A percentile compares a stretch with the other conserved stretches of the same genome.
Evolutionary conservation across 306 rosid genomes (phyloP).

Genomic region (Lupinus albus): DNA sequence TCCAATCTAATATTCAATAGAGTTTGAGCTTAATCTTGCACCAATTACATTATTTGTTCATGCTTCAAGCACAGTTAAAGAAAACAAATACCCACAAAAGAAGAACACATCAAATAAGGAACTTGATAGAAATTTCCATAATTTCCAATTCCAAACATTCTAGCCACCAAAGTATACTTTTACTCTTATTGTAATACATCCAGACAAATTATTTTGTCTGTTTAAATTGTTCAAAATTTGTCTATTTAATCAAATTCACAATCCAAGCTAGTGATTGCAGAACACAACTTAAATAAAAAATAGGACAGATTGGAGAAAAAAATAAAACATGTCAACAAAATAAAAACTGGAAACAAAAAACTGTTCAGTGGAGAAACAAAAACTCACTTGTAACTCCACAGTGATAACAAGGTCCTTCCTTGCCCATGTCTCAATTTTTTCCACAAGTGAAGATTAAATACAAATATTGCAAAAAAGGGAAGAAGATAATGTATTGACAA

Average conservation of each 20-base stretch:
- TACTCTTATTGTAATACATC: constrained; percentile 37
- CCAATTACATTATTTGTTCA: constrained; percentile 38
- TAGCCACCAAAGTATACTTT: constrained; percentile 36
- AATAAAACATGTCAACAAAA: constrained; percentile 29
- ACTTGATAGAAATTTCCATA: constrained; percentile 45
- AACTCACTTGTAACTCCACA: constrained; percentile 99
- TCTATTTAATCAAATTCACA: constrained; percentile 42
- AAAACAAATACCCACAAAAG: constrained; percentile 39
- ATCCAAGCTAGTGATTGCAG: constrained; percentile 33
- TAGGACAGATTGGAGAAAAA: constrained; percentile 3
- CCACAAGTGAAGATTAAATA: constrained; percentile 49
- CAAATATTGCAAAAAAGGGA: constrained; percentile 36
- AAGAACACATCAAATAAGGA: constrained; percentile 39
- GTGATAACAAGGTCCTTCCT: constrained; percentile 99
- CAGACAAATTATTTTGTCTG: constrained; percentile 26
- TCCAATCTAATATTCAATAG: constrained; percentile 36
- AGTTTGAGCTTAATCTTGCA: constrained; percentile 38
- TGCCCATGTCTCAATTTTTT: constrained; percentile 79
- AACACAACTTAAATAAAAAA: constrained; percentile 32
- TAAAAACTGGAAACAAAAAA: constrained; percentile 24
- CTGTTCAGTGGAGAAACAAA: constrained; percentile 66
- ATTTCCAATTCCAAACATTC: constrained; percentile 40
- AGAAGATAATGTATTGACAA: constrained; percentile 43
- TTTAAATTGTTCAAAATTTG: constrained; percentile 11
- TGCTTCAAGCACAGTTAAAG: constrained; percentile 40